Evolutionary conservation across 1,284 basidiomycete species (phyloP).

Genomic region (Flammula alnicola): DNA sequence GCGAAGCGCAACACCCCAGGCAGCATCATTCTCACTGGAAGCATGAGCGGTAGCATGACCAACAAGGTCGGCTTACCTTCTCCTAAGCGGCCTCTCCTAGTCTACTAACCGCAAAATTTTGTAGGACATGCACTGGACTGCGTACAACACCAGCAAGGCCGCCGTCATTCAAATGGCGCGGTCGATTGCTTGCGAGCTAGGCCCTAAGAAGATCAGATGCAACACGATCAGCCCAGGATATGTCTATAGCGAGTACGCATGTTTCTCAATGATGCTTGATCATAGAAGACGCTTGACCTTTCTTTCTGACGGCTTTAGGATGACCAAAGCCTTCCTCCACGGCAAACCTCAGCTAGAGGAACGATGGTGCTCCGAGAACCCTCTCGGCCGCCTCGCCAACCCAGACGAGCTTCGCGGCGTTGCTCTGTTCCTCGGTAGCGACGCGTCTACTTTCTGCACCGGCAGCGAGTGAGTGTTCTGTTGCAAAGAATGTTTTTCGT

Average conservation of each 20-base stretch:
- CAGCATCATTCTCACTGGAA: slow-evolving; percentile 80
- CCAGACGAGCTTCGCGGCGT: slow-evolving; percentile 77
- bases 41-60: slow-evolving; percentile 82
- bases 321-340: slow-evolving; percentile 77
- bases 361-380: slow-evolving; percentile 71
- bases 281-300: background rate
- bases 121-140: slow-evolving; percentile 68
- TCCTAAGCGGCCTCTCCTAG: background rate
- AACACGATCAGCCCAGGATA: slow-evolving; percentile 74
- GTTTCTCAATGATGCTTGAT: background rate
- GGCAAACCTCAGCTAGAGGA: slow-evolving; percentile 60
- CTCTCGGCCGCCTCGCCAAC: slow-evolving; percentile 70
- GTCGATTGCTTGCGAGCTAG: slow-evolving; percentile 82
- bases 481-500: background rate
- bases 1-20: slow-evolving; percentile 66
- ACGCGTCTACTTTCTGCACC: slow-evolving; percentile 70
- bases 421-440: slow-evolving; percentile 72
- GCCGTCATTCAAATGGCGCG: slow-evolving; percentile 81
- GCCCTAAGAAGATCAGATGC: slow-evolving; percentile 68
- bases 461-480: slow-evolving; percentile 60
- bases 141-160: slow-evolving; percentile 81
- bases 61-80: slow-evolving; percentile 54
- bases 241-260: slow-evolving; percentile 66
- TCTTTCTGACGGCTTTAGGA: slow-evolving; percentile 42
- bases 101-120: background rate